Evolutionary conservation across 2,329 filamentous ascomycete genomes (phyloP).

Genomic region (Fusarium avenaceum): DNA sequence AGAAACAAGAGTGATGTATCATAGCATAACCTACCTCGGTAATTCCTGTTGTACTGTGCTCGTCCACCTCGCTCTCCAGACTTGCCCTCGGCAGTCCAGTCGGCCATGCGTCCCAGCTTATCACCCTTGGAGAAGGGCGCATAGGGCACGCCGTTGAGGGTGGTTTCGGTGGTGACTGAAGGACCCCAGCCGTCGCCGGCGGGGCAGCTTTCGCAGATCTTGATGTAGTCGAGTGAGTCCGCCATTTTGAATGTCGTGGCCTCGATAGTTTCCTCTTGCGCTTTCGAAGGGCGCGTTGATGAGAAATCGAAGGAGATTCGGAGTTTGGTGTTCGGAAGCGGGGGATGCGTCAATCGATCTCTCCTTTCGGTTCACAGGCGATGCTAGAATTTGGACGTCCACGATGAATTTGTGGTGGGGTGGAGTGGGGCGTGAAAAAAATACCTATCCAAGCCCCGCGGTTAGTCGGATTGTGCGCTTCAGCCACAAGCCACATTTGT

Average conservation of each 20-base stretch:
- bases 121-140: conserved; percentile 98
- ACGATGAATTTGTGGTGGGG: conserved; percentile 60
- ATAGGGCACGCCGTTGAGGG: conserved; percentile 94
- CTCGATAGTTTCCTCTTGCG: conserved; percentile 31
- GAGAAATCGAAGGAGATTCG: conserved; percentile 24
- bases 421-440: conserved; percentile 53
- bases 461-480: conserved; percentile 37
- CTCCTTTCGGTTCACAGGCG: conserved; percentile 42
- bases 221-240: conserved; percentile 69
- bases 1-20: background rate
- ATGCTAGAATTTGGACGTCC: conserved; percentile 54
- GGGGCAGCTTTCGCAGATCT: conserved; percentile 79
- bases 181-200: conserved; percentile 90
- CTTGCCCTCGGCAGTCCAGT: conserved; percentile 95
- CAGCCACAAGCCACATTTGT: conserved; percentile 44
- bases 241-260: conserved; percentile 56
- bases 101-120: conserved; percentile 98
- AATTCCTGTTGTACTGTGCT: conserved; percentile 92
- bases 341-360: conserved; percentile 45
- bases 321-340: conserved; percentile 36
- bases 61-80: conserved; percentile 83
- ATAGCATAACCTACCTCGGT: conserved; percentile 76
- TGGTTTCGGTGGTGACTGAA: conserved; percentile 83
- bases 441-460: conserved; percentile 51
- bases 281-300: conserved; percentile 24